Evolutionary conservation across 2,329 filamentous ascomycete species (phyloP).

Genomic region (Plenodomus lindquistii): DNA sequence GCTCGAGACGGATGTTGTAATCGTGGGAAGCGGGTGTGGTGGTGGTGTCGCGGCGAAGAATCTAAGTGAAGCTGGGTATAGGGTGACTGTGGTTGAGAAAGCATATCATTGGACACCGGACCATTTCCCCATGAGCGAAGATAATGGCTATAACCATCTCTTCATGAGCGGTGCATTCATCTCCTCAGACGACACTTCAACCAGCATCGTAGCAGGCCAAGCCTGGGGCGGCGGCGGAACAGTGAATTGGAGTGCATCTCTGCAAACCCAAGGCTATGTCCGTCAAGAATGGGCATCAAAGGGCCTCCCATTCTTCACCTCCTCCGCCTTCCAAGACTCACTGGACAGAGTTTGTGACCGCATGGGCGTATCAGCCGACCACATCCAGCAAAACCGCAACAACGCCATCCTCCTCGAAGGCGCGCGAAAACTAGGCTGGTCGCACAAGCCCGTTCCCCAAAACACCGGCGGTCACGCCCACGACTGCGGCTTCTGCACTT

Average conservation of each 20-base stretch:
- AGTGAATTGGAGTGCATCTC: conserved; percentile 76
- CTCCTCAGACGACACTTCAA: conserved; percentile 55
- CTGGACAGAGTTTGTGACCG: conserved; percentile 77
- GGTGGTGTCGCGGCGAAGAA: conserved; percentile 81
- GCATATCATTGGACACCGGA: conserved; percentile 74
- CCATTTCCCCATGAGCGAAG: conserved; percentile 74
- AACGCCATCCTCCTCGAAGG: conserved; percentile 78
- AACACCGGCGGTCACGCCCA: conserved; percentile 77
- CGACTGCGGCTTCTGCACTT: conserved; percentile 67
- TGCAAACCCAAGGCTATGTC: conserved; percentile 74
- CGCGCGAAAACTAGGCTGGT: conserved; percentile 72
- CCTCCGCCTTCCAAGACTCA: conserved; percentile 73
- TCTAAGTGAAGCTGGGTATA: conserved; percentile 73
- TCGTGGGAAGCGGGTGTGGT: conserved; percentile 86
- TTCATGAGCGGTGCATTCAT: conserved; percentile 69
- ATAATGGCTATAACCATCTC: conserved; percentile 63
- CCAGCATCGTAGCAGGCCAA: conserved; percentile 68
- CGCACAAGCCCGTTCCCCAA: conserved; percentile 70
- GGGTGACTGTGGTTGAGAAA: conserved; percentile 82
- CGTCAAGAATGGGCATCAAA: conserved; percentile 77
- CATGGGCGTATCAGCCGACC: conserved; percentile 72
- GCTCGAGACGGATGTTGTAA: conserved; percentile 78
- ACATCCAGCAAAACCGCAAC: conserved; percentile 71
- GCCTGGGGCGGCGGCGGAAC: conserved; percentile 86
- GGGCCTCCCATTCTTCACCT: conserved; percentile 74